phyloP scores from a whole-genome alignment of 139 green algal species.

The Chara braunii region DNA sequence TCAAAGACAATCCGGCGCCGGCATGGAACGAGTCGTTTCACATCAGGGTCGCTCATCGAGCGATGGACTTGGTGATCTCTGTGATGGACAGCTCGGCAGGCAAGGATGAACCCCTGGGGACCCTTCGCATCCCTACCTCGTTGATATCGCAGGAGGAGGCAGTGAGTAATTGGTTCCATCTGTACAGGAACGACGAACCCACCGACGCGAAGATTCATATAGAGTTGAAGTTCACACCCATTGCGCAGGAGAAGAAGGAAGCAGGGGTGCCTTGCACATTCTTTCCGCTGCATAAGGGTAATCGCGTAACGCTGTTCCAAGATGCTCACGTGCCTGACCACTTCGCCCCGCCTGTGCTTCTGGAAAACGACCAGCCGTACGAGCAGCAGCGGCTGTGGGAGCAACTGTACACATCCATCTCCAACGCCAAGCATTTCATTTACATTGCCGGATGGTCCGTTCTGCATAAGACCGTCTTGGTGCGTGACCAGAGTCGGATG shows the following conservation, averaged over 20 bases:
- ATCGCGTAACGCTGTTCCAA: slow-evolving; percentile 54
- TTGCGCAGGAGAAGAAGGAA: no score
- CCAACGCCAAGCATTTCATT: slow-evolving; percentile 47
- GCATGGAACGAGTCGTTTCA: slow-evolving; percentile 23
- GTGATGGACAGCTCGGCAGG: no score
- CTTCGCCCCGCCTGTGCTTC: slow-evolving; percentile 15
- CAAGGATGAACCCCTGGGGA: no score
- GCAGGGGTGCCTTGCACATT: no score
- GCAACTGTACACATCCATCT: slow-evolving; percentile 47
- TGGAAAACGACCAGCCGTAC: slow-evolving; percentile 41
- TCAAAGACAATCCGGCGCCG: slow-evolving; percentile 4
- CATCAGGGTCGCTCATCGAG: slow-evolving; percentile 21
- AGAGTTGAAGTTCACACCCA: no score
- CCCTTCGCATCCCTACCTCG: no score
- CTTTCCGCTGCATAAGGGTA: slow-evolving; percentile 44
- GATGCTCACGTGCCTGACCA: slow-evolving; percentile 43
- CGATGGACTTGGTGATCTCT: no score
- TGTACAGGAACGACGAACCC: no score
- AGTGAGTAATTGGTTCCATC: no score
- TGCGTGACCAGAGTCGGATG: background rate
- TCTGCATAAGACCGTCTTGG: slow-evolving; percentile 43
- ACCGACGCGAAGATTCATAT: no score
- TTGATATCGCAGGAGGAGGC: no score
- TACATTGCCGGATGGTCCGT: slow-evolving; percentile 57
- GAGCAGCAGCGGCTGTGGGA: slow-evolving; percentile 42